Conservation (phyloP, 192 early-diverging fungal species). For the Phycomyces nitens region DNA sequence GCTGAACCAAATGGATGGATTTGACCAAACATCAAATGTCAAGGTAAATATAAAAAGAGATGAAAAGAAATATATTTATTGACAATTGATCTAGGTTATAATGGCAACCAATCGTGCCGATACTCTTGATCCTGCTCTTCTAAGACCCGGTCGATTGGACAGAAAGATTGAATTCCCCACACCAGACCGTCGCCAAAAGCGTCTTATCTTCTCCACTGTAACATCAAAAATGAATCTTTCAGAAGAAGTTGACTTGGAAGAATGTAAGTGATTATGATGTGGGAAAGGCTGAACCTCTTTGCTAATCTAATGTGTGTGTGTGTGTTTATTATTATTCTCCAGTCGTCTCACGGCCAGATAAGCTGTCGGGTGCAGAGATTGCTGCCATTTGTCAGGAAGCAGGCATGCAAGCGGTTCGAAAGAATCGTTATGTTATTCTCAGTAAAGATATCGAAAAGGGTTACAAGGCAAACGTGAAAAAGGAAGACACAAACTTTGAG, state of each 20-base stretch:
- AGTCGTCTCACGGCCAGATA: slow-evolving; percentile 96
- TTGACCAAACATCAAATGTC: slow-evolving; percentile 96
- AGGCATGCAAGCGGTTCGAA: slow-evolving; percentile 97
- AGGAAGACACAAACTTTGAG: slow-evolving; percentile 90
- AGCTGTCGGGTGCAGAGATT: slow-evolving; percentile 95
- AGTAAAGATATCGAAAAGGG: slow-evolving; percentile 96
- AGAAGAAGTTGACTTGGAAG: slow-evolving; percentile 97
- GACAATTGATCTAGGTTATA: slow-evolving; percentile 64
- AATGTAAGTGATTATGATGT: slow-evolving; percentile 64
- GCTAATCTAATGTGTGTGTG: no score
- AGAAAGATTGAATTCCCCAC: slow-evolving; percentile 96
- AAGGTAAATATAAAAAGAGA: slow-evolving; percentile 60
- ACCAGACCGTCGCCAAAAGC: slow-evolving; percentile 95
- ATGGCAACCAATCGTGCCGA: slow-evolving; percentile 99
- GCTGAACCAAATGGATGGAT: slow-evolving; percentile 99
- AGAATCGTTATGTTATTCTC: slow-evolving; percentile 95
- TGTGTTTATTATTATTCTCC: no score
- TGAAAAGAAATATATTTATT: slow-evolving; percentile 8
- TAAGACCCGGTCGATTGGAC: slow-evolving; percentile 95
- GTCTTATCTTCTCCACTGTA: slow-evolving; percentile 92
- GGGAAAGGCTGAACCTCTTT: no score
- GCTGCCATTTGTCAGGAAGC: slow-evolving; percentile 96
- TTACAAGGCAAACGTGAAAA: slow-evolving; percentile 94
- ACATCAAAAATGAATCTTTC: slow-evolving; percentile 96
- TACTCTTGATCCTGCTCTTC: slow-evolving; percentile 92